Base-by-base conservation (phyloP, 257 asterid species). In the Solanum raphanifolium region DNA sequence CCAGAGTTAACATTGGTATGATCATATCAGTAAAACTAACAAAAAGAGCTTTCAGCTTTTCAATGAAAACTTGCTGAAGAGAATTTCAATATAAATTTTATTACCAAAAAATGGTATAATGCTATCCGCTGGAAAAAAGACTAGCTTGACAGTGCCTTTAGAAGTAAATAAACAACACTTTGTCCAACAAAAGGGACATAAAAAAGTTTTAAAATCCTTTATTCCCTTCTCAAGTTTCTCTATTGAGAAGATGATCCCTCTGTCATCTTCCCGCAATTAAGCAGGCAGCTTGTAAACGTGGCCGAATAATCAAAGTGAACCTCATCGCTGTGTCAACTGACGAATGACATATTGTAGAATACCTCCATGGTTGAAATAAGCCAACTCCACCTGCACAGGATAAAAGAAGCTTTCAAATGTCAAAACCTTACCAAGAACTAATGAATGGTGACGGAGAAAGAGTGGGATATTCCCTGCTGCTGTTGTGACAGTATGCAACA, bases 291-390 rank as follows among this genome's bases (percentile, higher is more conserved):
- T 20, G 43, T 29, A 29, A 82, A 48, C 7, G 86, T 48, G 69
- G 86, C 72, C 83, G 10, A 86, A 32, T 41, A 7, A 71, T 16
- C 34, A n/a, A 23, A 36, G 20, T 7, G 74, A 27, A 73, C 88
- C 65, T 93, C 87, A 96, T 91, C 90, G 95, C 90, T 89, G 89
- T 12, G 89, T 87, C 91, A 96, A 93, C 87, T 96, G 98, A 46
- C 98, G 95, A 86, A 94, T 93, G 11, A 96, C 98, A 34, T 94
- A 95, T 6, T 97, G 98, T 81, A 95, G 98, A 7, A 96, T 96
- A 71, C 98, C 98, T 12, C 98, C 99, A 79, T 96, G 95, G 94
- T 94, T 88, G 97, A 93, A 94, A 92, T 66, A 88, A 25, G 88
- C 79, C 90, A 92, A 62, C 62, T 91, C 93, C 84, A 91, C 92